phyloP scores from a whole-genome alignment of 768 basidiomycete genomes.

The Exidia glandulosa region DNA sequence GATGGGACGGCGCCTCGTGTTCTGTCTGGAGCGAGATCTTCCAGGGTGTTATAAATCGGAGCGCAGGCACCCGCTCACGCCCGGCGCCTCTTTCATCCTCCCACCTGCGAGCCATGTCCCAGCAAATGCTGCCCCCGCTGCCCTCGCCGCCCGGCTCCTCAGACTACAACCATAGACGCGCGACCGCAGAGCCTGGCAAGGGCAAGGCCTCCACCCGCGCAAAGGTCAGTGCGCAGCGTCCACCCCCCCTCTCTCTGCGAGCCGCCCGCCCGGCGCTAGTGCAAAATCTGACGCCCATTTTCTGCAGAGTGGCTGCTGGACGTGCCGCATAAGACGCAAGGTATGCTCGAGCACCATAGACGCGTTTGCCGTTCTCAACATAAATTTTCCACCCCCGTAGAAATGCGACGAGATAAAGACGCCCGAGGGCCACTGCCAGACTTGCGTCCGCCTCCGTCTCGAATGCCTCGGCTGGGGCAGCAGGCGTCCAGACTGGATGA shows the following conservation, averaged over 20 bases:
- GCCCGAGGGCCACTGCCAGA: slow-evolving; percentile 51
- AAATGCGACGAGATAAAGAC: slow-evolving; percentile 77
- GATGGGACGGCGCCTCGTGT: background rate
- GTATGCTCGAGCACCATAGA: slow-evolving; percentile 26
- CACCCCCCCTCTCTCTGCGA: background rate
- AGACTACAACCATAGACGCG: background rate
- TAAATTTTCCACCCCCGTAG: slow-evolving; percentile 27
- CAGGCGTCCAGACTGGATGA: slow-evolving; percentile 77
- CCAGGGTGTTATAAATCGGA: background rate
- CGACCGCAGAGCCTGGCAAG: slow-evolving; percentile 24
- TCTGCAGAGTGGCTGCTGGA: slow-evolving; percentile 53
- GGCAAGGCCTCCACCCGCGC: slow-evolving; percentile 74
- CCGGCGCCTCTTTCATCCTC: slow-evolving; percentile 1
- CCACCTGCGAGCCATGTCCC: slow-evolving; percentile 5
- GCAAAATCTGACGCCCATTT: background rate
- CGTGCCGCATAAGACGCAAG: slow-evolving; percentile 79
- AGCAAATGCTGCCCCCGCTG: slow-evolving; percentile 1
- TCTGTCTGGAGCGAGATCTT: background rate
- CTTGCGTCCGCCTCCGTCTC: slow-evolving; percentile 69
- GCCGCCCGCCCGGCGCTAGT: background rate
- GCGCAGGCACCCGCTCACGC: background rate
- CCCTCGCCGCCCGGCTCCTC: background rate
- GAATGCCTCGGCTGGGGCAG: slow-evolving; percentile 79
- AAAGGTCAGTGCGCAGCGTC: slow-evolving; percentile 36
- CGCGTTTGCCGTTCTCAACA: slow-evolving; percentile 7